Conservation (phyloP, 2,329 filamentous ascomycete genomes). For the Phaeosphaeria sp. region DNA sequence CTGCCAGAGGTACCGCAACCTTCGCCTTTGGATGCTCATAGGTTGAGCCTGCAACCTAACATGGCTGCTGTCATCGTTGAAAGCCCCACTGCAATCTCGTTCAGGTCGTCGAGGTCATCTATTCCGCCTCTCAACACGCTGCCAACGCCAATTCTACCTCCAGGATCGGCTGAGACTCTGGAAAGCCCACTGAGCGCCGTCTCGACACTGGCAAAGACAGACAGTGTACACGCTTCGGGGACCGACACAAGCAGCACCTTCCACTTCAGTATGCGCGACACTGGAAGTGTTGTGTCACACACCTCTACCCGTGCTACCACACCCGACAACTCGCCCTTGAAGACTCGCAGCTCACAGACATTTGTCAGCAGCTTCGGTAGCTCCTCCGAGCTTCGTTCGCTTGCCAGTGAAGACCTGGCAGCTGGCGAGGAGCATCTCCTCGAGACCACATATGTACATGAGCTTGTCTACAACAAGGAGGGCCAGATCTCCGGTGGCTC, state of each 20-base stretch:
- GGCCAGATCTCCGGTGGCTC: slow-evolving; percentile 94
- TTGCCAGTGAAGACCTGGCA: slow-evolving; percentile 75
- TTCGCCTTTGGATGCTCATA: slow-evolving; percentile 44
- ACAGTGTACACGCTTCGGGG: slow-evolving; percentile 77
- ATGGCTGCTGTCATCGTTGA: slow-evolving; percentile 30
- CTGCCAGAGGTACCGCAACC: slow-evolving; percentile 67
- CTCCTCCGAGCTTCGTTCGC: slow-evolving; percentile 67
- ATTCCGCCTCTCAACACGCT: slow-evolving; percentile 44
- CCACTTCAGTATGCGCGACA: slow-evolving; percentile 73
- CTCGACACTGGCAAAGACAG: slow-evolving; percentile 44
- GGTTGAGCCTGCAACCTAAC: slow-evolving; percentile 29
- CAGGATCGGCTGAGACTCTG: slow-evolving; percentile 35
- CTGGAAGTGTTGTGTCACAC: slow-evolving; percentile 79
- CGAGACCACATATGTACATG: slow-evolving; percentile 90
- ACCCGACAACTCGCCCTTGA: slow-evolving; percentile 68
- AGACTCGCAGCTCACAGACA: slow-evolving; percentile 66
- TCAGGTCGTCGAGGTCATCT: slow-evolving; percentile 59
- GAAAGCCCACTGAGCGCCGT: slow-evolving; percentile 48
- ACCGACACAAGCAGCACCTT: slow-evolving; percentile 81
- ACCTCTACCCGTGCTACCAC: slow-evolving; percentile 89
- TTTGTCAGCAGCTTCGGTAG: slow-evolving; percentile 68
- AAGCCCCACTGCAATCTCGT: slow-evolving; percentile 48
- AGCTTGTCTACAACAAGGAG: slow-evolving; percentile 92
- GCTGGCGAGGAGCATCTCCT: slow-evolving; percentile 84
- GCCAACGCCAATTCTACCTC: slow-evolving; percentile 33